Evolutionary conservation across 768 basidiomycete species (phyloP).

Genomic region (Hypholoma fasciculare): DNA sequence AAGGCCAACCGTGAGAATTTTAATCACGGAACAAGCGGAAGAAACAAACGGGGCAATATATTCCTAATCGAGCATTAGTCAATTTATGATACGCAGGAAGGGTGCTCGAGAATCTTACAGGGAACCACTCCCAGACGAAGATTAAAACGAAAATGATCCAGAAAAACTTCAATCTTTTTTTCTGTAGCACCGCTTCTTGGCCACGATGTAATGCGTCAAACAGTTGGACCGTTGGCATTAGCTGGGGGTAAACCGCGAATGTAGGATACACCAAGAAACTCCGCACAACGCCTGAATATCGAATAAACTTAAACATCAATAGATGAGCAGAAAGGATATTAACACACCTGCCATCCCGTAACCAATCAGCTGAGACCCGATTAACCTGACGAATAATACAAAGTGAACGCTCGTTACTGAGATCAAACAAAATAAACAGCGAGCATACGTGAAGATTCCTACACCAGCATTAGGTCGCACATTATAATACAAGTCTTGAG

Average conservation of each 20-base stretch:
- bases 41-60: slow-evolving; percentile 42
- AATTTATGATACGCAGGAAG: not conserved
- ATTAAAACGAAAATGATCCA: slow-evolving; percentile 54
- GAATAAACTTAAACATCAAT: not conserved
- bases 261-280: slow-evolving; percentile 55
- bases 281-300: slow-evolving; percentile 32
- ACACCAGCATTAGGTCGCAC: slow-evolving; percentile 41
- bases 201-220: slow-evolving; percentile 49
- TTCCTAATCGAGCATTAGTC: slow-evolving; percentile 16
- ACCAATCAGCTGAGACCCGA: slow-evolving; percentile 41
- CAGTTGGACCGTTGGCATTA: slow-evolving; percentile 36
- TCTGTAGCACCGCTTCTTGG: slow-evolving; percentile 40
- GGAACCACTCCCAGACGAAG: slow-evolving; percentile 59
- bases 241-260: slow-evolving; percentile 43
- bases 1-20: slow-evolving; percentile 8
- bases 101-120: slow-evolving; percentile 18
- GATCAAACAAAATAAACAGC: not conserved
- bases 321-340: not conserved
- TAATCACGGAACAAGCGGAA: not conserved
- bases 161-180: slow-evolving; percentile 58
- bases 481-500: slow-evolving; percentile 47
- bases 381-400: slow-evolving; percentile 14
- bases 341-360: slow-evolving; percentile 37
- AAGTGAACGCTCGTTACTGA: not conserved
- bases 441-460: slow-evolving; percentile 37